Evolutionary conservation across 768 basidiomycete species (phyloP), one percentile per base, ranked within the genome.

Genomic region (Lanmaoa rubissima): DNA sequence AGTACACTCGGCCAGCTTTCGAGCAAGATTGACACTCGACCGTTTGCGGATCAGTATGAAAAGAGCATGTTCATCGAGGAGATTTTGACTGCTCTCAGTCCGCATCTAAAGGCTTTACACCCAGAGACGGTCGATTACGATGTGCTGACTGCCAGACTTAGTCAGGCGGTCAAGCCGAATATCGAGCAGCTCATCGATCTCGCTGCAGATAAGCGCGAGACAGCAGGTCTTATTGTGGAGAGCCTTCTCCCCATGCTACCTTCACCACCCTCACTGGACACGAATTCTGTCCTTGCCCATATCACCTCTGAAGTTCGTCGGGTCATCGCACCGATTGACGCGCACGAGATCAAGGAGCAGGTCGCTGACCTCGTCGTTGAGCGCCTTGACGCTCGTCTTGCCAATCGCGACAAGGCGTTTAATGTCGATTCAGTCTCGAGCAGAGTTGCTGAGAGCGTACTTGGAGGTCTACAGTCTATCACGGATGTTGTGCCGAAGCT

Each of bases 311-410:
- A 92, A 70, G 79, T 94, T 41, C 82, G 86, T 51, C 80, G 81
- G 24, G 81, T 85, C 28, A 85, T 90, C 56, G 86, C 84, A 0
- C 88, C 87, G 0, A 81, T 93, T 24, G 92, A 94, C 64, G 83
- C 89, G 0, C 89, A 92, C 62, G 88, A 89, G 69, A 89, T 94
- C 68, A 92, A 91, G 75, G 92, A 93, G 65, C 89, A 91, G 65
- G 90, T 94, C 0, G 88, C 92, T 2, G 92, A 92, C 67, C 81
- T 93, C 31, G 92, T 94, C 2, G 88, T 94, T 9, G 92, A 92
- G 67, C 83, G 92, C 28, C 78, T 94, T 12, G 88, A 92, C 63
- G 87, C 91, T 12, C 83, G 90, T 19, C 78, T 94, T 47, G 82
- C 89, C 38, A 85, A 90, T 28, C 81, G 91, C 10, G 91, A 93